These are phyloP conservation scores for Flaveria bidentis DNA, from an alignment of 129 eudicot genomes.

Conservation along the genomic window DNA sequence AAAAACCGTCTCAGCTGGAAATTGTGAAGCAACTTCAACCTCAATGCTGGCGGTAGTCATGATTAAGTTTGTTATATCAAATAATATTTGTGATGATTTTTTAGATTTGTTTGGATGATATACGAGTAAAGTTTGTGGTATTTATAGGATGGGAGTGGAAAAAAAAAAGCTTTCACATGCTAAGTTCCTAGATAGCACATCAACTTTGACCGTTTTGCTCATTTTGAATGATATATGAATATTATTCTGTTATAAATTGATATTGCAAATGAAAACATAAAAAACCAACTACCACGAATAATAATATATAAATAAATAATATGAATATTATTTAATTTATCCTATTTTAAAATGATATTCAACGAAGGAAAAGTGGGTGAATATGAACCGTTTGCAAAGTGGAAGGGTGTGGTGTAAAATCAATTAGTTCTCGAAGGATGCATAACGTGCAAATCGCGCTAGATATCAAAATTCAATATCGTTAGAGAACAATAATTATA, in stretches of 20 bases:
- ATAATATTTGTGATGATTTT: background rate
- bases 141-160: background rate
- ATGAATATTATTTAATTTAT: no score
- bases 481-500: no score
- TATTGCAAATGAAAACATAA: background rate
- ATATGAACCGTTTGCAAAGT: background rate
- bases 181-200: background rate
- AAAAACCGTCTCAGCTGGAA: background rate
- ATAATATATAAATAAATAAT: no score
- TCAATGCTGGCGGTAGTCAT: slow-evolving; percentile 10
- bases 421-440: background rate
- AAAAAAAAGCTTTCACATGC: background rate
- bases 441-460: background rate
- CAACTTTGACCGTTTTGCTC: background rate
- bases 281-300: no score
- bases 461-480: background rate
- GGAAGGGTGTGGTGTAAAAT: background rate
- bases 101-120: background rate
- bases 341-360: background rate
- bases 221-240: background rate
- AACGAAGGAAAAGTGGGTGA: background rate
- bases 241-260: background rate
- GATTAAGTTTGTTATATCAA: background rate
- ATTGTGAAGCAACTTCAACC: slow-evolving; percentile 7
- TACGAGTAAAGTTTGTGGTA: background rate